A percentile compares a stretch with the other conserved stretches of the same genome.
These are phyloP conservation scores for Leccinum fuscescens DNA, from an alignment of 1,284 basidiomycete genomes.

Conservation along the genomic window DNA sequence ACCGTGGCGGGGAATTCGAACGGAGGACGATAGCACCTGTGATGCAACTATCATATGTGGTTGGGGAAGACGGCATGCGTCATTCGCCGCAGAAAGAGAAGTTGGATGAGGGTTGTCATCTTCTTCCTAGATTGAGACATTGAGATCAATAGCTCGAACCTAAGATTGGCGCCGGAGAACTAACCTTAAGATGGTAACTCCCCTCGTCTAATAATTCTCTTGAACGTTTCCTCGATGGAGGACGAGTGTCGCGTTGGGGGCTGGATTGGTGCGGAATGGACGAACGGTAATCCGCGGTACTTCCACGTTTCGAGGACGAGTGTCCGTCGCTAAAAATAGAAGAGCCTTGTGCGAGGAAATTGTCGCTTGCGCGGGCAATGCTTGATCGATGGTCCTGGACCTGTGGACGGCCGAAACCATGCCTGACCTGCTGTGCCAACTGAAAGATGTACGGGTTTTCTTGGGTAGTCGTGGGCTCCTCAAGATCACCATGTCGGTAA, in stretches of 20 bases:
- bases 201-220: constrained; percentile 33
- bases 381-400: constrained; percentile 34
- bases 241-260: constrained; percentile 20
- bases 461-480: constrained; percentile 17
- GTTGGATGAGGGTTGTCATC: constrained; percentile 20
- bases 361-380: constrained; percentile 36
- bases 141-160: constrained; percentile 26
- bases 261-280: constrained; percentile 16
- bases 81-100: constrained; percentile 23
- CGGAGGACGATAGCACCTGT: constrained; percentile 19
- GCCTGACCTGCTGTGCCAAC: constrained; percentile 25
- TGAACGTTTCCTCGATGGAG: constrained; percentile 36
- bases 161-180: constrained; percentile 33
- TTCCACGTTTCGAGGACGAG: constrained; percentile 22
- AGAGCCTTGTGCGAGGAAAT: constrained; percentile 35
- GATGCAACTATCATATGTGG: constrained; percentile 27
- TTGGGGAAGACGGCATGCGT: constrained; percentile 25
- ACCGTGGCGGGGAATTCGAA: constrained; percentile 19
- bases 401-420: constrained; percentile 20
- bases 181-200: constrained; percentile 34
- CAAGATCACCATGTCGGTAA: constrained; percentile 22
- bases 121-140: constrained; percentile 30
- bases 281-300: constrained; percentile 20
- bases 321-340: constrained; percentile 31
- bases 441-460: constrained; percentile 25